phyloP scores from a whole-genome alignment of 805 yeast species.

The Zygosaccharomyces bailii region DNA sequence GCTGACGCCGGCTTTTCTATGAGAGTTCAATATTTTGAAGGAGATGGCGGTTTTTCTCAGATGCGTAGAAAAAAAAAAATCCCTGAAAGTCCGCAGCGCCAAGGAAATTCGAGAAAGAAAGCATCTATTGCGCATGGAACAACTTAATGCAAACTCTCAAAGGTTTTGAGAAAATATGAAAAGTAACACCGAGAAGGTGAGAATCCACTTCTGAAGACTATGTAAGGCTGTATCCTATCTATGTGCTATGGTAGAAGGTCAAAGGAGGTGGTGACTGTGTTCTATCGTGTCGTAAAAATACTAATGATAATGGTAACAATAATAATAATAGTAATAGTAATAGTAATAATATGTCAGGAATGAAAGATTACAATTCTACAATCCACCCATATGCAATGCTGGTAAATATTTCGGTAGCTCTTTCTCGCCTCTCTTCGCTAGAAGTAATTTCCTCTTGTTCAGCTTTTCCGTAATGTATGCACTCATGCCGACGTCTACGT shows the following conservation, averaged over 20 bases:
- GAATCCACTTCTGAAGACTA: too few relatives aligned
- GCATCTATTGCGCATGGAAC: not conserved
- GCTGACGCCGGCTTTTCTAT: too few relatives aligned
- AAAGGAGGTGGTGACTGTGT: too few relatives aligned
- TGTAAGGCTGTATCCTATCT: too few relatives aligned
- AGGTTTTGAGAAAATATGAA: too few relatives aligned
- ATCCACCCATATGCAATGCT: conserved; percentile 39
- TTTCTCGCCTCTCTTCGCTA: conserved; percentile 30
- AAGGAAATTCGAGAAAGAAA: not conserved
- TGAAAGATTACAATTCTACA: conserved; percentile 15
- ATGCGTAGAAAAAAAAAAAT: too few relatives aligned
- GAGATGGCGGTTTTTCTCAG: too few relatives aligned
- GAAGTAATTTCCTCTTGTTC: conserved; percentile 28
- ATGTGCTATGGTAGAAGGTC: too few relatives aligned
- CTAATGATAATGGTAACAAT: not conserved
- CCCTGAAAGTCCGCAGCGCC: not conserved
- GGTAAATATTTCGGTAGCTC: conserved; percentile 32
- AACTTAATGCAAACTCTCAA: too few relatives aligned
- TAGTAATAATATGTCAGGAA: not conserved
- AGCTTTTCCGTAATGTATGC: conserved; percentile 39
- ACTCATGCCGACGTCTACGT: conserved; percentile 39
- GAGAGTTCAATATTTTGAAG: too few relatives aligned
- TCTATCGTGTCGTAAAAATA: not conserved
- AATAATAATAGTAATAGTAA: conserved; percentile 2
- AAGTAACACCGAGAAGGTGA: too few relatives aligned